Base-by-base conservation (phyloP, 148 eudicot species). In the Arbutus unedo region DNA sequence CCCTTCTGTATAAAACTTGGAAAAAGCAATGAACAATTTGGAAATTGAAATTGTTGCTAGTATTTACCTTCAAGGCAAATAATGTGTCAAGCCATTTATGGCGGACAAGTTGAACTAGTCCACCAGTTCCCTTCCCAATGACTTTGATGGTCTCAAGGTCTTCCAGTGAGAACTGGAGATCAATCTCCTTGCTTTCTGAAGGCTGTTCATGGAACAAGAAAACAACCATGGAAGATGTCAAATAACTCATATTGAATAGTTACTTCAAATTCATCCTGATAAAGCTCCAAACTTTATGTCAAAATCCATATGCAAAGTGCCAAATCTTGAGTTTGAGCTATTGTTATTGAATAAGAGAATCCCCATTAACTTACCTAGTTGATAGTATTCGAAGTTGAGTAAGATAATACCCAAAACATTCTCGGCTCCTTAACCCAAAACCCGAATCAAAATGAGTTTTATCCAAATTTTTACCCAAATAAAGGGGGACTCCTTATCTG, bases 81-180 rank as follows among this genome's bases (percentile, higher is more conserved):
- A 94, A 85, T 21, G 87, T 94, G 78, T 97, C 99, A 48, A 86
- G 92, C 99, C 98, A 94, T 85, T 96, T 96, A 83, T 96, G 98
- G 83, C 97, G 98, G 82, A 94, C 99, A 87, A 96, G 98, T 85
- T 96, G 99, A 83, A 96, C 98, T 48, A 96, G 95, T 83, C 98
- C 98, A 43, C 98, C 98, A 90, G 96, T 91, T 82, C 98, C 98
- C 80, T 95, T 95, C 41, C 98, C 98, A 76, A 95, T 95, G 82
- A 95, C 99, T 89, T 96, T 94, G 77, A 96, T 87, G 73, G 99
- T 89, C 91, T 96, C 99, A 68, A 96, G 99, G 81, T 96, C 99
- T 89, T 96, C 99, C 85, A 93, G 82, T 11, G 98, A 84, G 83
- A 95, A 92, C 83, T 96, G 91, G 82, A 91, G 93, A 88, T 93